Base-by-base conservation (phyloP, 257 asterid genomes). In the Solanum piurae region DNA sequence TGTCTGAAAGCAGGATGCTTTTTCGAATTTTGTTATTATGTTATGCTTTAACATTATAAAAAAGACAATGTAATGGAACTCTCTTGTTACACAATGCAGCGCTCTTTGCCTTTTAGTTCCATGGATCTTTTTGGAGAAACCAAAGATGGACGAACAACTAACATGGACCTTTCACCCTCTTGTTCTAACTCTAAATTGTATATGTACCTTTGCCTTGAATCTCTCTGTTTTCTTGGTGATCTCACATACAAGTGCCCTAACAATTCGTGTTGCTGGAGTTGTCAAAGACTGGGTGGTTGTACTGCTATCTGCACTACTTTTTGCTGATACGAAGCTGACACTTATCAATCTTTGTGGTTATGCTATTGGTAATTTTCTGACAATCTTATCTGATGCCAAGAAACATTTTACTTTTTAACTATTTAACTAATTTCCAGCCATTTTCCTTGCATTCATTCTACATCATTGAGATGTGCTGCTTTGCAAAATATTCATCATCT, bases 211-310 rank as follows among this genome's bases (percentile, higher is more conserved):
- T 89, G 99, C 98, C 49, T 96, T 97, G 87, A 97, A 97, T 91
- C 96, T 97, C 79, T 97, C 99, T 37, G 99, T 95, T 89, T 97
- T 97, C 90, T 98, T 97, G 34, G 99, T 97, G 88, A 97, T 97
- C 88, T 93, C 99, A 8, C 98, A 96, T 84, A 97, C 99, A 29
- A 97, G 99, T 93, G 99, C 99, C 87, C 92, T 97, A 91, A 97
- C 99, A 69, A 97, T 97, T 76, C 99, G 99, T 80, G 99, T 97
- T 77, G 99, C 99, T 87, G 99, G 99, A 76, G 99, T 97, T 46
- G 99, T 97, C 89, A 97, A 97, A 93, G 99, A 97, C 89, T 97
- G 99, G 99, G 98, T 96, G 88, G 99, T 97, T 27, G 99, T 97
- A 87, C 92, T 97, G 71, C 90, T 97, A 64, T 97, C 99, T 29